These are phyloP conservation scores for Crithidia acanthocephali DNA, from an alignment of 208 protist species.

Conservation along the genomic window DNA sequence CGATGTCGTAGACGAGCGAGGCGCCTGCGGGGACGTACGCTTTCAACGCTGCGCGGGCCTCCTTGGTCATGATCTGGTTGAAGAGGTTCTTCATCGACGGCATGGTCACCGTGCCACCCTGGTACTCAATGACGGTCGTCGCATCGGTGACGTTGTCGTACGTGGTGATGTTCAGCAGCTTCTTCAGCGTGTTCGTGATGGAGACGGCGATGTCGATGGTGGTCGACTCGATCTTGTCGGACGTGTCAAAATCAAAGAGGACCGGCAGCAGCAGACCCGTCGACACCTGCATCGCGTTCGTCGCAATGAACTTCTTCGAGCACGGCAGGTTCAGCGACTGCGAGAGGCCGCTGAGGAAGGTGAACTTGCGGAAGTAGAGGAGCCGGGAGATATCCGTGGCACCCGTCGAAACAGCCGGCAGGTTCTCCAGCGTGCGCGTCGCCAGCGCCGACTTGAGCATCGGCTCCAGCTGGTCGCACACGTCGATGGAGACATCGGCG, in stretches of 20 bases:
- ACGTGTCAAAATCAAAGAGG: conserved; percentile 8
- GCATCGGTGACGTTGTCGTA: conserved; percentile 13
- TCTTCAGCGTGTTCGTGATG: conserved; percentile 3
- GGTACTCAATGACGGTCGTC: conserved; percentile 12
- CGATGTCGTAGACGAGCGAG: conserved; percentile 17
- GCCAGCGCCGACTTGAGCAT: neutral
- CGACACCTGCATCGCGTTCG: conserved; percentile 20
- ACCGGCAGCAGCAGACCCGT: conserved; percentile 8
- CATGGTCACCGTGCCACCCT: conserved; percentile 13
- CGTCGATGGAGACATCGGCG: conserved; percentile 3
- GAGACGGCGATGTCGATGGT: conserved; percentile 4
- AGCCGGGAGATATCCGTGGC: conserved; percentile 4
- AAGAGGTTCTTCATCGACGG: conserved; percentile 5
- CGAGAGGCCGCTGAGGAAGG: neutral
- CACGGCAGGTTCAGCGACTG: neutral
- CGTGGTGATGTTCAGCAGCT: conserved; percentile 17
- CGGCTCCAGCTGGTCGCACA: conserved; percentile 4
- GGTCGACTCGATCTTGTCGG: neutral
- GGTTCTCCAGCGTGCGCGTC: neutral
- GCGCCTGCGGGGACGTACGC: conserved; percentile 5
- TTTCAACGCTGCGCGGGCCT: conserved; percentile 6
- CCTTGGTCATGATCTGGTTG: conserved; percentile 4
- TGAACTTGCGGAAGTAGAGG: conserved; percentile 13
- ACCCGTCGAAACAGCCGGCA: neutral
- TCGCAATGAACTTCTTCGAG: neutral